phyloP scores from a whole-genome alignment of 2,329 filamentous ascomycete genomes.

The Xylaria multiplex region DNA sequence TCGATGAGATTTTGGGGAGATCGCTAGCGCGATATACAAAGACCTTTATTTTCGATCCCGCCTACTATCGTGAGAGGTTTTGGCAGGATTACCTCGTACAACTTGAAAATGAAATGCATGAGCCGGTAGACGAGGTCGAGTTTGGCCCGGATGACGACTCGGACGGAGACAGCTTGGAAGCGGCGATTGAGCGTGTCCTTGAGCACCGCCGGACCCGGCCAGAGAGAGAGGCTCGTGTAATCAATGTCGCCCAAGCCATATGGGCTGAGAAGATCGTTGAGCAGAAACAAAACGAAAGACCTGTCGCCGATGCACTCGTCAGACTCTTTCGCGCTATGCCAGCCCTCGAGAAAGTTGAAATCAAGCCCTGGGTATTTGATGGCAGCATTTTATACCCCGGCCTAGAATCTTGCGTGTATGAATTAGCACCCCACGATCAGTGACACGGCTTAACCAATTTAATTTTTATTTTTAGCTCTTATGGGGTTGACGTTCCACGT shows the following conservation, averaged over 20 bases:
- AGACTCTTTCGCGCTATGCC: slow-evolving; percentile 27
- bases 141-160: slow-evolving; percentile 2
- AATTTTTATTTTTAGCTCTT: slow-evolving; percentile 17
- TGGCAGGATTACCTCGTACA: slow-evolving; percentile 31
- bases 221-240: slow-evolving; percentile 18
- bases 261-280: slow-evolving; percentile 23
- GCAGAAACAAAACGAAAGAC: slow-evolving; percentile 24
- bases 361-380: slow-evolving; percentile 33
- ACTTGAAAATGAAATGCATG: slow-evolving; percentile 26
- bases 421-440: background rate
- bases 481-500: slow-evolving; percentile 20
- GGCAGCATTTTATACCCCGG: slow-evolving; percentile 11
- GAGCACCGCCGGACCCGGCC: slow-evolving; percentile 22
- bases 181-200: slow-evolving; percentile 10
- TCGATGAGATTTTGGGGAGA: slow-evolving; percentile 30
- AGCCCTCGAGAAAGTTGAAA: slow-evolving; percentile 16
- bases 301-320: slow-evolving; percentile 13
- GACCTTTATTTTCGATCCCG: slow-evolving; percentile 34
- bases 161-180: slow-evolving; percentile 18
- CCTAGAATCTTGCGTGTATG: slow-evolving; percentile 29
- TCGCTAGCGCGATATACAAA: slow-evolving; percentile 26
- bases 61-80: slow-evolving; percentile 34
- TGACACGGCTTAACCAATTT: background rate
- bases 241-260: slow-evolving; percentile 6
- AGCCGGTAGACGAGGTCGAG: slow-evolving; percentile 27